Percentiles rank a stretch among this genome's conserved stretches.
Conservation (phyloP, 2,329 filamentous ascomycete genomes). For the Colletotrichum coccodes region DNA sequence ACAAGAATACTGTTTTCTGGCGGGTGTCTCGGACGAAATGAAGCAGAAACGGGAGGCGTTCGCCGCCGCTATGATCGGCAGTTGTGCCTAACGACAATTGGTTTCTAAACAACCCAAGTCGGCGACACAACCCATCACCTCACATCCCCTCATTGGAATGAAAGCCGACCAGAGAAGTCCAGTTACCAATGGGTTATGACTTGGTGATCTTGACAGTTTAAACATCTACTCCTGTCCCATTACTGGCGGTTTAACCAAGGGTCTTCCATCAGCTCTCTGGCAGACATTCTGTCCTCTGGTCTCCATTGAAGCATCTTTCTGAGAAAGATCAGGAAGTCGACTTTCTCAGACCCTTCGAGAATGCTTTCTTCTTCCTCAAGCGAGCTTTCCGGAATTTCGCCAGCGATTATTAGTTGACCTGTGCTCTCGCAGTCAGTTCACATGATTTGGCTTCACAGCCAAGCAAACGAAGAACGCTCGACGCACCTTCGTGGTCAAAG, state of each 20-base stretch:
- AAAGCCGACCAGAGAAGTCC: no score
- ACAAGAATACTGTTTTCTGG: no score
- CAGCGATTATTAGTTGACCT: conserved; percentile 8
- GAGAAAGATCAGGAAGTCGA: conserved; percentile 35
- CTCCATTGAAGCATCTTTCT: conserved; percentile 40
- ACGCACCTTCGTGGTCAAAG: conserved; percentile 37
- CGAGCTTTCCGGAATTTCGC: conserved; percentile 20
- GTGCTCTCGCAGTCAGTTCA: not conserved
- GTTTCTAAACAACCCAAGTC: no score
- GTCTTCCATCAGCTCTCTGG: conserved; percentile 26
- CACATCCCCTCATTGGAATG: no score
- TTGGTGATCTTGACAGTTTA: no score
- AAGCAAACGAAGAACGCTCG: accelerated
- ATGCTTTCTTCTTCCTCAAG: conserved; percentile 24
- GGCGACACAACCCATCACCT: no score
- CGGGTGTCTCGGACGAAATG: no score
- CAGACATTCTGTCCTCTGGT: conserved; percentile 38
- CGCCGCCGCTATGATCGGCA: no score
- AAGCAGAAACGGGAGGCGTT: no score
- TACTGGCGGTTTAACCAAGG: conserved; percentile 18
- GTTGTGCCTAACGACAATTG: no score
- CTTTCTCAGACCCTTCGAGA: conserved; percentile 35
- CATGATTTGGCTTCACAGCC: accelerated
- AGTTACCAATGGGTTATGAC: no score
- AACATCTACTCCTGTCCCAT: no score